Conservation (phyloP, 2,329 filamentous ascomycete species). For the Alternaria panax region DNA sequence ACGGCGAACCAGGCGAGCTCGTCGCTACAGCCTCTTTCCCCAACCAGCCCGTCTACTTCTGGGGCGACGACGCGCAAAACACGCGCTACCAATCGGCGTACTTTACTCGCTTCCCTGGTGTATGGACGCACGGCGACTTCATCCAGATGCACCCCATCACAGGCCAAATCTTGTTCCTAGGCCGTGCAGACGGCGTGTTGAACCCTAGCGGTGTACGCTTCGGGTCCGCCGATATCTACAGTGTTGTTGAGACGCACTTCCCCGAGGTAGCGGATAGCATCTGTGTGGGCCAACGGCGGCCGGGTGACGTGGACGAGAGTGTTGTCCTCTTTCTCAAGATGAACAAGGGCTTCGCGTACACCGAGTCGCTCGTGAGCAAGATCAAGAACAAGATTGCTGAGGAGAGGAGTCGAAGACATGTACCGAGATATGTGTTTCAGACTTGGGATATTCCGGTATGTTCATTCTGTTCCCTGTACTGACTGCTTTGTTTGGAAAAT, state of each 20-base stretch:
- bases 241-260: conserved; percentile 73
- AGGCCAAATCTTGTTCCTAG: conserved; percentile 70
- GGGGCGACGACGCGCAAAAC: conserved; percentile 50
- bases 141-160: conserved; percentile 74
- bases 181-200: conserved; percentile 77
- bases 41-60: conserved; percentile 69
- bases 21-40: conserved; percentile 76
- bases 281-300: conserved; percentile 78
- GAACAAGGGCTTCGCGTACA: conserved; percentile 59
- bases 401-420: conserved; percentile 75
- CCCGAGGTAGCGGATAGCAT: conserved; percentile 73
- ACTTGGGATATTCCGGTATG: conserved; percentile 81
- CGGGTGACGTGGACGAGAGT: conserved; percentile 64
- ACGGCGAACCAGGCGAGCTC: conserved; percentile 76
- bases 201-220: conserved; percentile 83
- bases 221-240: conserved; percentile 81
- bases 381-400: conserved; percentile 71
- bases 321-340: conserved; percentile 68
- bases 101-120: conserved; percentile 60
- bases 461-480: conserved; percentile 21
- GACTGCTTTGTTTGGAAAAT: neutral
- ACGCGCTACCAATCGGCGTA: conserved; percentile 57
- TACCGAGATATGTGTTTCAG: conserved; percentile 80
- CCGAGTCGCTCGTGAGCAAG: conserved; percentile 58
- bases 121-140: conserved; percentile 87